Percentiles rank a stretch among this genome's conserved stretches.
phyloP scores from a whole-genome alignment of 805 yeast genomes.

The Teunomyces stri region DNA sequence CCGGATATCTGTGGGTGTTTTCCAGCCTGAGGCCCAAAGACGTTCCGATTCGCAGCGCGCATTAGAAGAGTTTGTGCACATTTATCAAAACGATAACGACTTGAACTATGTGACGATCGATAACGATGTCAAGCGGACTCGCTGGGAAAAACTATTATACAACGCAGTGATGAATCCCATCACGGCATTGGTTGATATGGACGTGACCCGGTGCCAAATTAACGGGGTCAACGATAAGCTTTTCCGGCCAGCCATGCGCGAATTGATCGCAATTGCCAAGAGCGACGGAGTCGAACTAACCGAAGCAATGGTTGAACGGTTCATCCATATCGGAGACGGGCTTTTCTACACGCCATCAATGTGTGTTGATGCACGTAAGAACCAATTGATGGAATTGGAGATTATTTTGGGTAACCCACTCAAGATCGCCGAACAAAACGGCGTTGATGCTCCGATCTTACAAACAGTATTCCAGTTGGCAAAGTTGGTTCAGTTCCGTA shows the following conservation, averaged over 20 bases:
- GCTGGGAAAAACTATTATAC: conserved; percentile 41
- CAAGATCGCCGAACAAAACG: conserved; percentile 36
- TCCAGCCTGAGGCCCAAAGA: conserved; percentile 7
- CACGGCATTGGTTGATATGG: conserved; percentile 32
- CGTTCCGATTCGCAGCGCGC: conserved; percentile 9
- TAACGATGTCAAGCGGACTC: conserved; percentile 25
- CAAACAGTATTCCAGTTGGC: conserved; percentile 56
- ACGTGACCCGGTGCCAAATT: conserved; percentile 36
- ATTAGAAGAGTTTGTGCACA: conserved; percentile 20
- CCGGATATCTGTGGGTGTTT: conserved; percentile 17
- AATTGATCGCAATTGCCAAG: conserved; percentile 61
- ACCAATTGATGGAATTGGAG: conserved; percentile 39
- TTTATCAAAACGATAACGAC: conserved; percentile 27
- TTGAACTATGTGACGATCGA: conserved; percentile 27
- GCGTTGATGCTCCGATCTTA: conserved; percentile 56
- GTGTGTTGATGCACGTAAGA: conserved; percentile 37
- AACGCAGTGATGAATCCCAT: conserved; percentile 36
- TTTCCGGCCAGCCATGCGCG: conserved; percentile 62
- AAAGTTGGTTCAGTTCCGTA: conserved; percentile 56
- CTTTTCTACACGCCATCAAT: conserved; percentile 42
- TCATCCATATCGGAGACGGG: conserved; percentile 50
- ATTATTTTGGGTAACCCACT: conserved; percentile 40
- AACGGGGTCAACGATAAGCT: conserved; percentile 28
- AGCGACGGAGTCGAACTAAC: conserved; percentile 63
- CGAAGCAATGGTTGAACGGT: conserved; percentile 44